Evolutionary conservation across 2,329 filamentous ascomycete genomes (phyloP).

Genomic region (Curvularia sp.): DNA sequence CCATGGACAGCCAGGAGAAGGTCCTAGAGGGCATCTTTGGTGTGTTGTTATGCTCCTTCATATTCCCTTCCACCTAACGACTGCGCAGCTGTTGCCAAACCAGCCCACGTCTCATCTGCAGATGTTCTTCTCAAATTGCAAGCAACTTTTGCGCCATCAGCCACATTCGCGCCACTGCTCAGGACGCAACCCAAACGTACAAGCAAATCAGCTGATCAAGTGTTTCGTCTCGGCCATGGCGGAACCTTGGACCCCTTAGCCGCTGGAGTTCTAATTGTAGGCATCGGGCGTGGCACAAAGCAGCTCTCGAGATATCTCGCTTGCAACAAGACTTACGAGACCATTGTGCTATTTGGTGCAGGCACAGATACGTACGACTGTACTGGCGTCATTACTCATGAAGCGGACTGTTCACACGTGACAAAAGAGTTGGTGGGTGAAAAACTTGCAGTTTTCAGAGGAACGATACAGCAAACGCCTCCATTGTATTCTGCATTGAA

Average conservation of each 20-base stretch:
- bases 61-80: not conserved
- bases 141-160: constrained; percentile 27
- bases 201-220: constrained; percentile 30
- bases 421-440: constrained; percentile 28
- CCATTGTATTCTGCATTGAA: constrained; percentile 44
- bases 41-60: constrained; percentile 6
- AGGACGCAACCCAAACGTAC: constrained; percentile 29
- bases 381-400: constrained; percentile 28
- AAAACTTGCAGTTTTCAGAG: constrained; percentile 29
- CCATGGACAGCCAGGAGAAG: constrained; percentile 8
- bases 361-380: constrained; percentile 43
- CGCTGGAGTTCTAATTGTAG: constrained; percentile 41
- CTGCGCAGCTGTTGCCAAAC: constrained; percentile 33
- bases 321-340: constrained; percentile 43
- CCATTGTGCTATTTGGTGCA: constrained; percentile 38
- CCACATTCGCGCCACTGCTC: constrained; percentile 27
- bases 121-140: constrained; percentile 36
- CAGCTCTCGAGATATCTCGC: constrained; percentile 35
- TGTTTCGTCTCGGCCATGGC: constrained; percentile 43
- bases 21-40: constrained; percentile 38
- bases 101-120: constrained; percentile 33
- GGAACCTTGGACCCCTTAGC: constrained; percentile 44
- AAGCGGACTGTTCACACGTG: constrained; percentile 26
- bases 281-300: constrained; percentile 43
- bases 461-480: constrained; percentile 36